These are phyloP conservation scores for Cucumis cinereus DNA, from an alignment of 306 rosid genomes.

Conservation along the genomic window DNA sequence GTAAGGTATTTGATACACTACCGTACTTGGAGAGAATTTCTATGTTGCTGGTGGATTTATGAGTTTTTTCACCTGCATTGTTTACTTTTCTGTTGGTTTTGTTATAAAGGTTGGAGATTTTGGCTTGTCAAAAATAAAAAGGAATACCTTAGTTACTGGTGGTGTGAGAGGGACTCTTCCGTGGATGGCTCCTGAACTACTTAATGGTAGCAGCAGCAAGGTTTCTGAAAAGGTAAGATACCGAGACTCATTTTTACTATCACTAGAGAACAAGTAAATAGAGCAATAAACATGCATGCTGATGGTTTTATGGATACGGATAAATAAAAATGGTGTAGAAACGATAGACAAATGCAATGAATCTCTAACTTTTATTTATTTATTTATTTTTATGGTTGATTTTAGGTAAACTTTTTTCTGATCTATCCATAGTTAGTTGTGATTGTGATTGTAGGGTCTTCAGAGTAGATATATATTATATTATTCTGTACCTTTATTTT, in stretches of 20 bases:
- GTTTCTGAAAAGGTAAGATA: constrained; percentile 76
- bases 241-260: background rate
- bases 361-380: background rate
- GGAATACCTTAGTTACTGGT: constrained; percentile 76
- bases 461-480: background rate
- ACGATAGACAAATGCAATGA: background rate
- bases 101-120: constrained; percentile 73
- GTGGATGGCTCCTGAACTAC: constrained; percentile 93
- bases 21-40: background rate
- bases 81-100: background rate
- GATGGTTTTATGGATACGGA: background rate
- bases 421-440: background rate
- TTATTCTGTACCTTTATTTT: background rate
- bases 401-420: background rate
- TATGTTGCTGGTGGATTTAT: background rate
- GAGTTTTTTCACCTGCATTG: background rate
- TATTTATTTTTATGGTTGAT: background rate
- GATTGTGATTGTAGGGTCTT: background rate
- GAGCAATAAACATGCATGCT: background rate
- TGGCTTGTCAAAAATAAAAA: constrained; percentile 83
- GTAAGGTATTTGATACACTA: constrained; percentile 49
- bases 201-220: constrained; percentile 80
- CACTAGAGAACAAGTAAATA: background rate
- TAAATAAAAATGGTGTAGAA: background rate
- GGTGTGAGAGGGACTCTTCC: constrained; percentile 89